Evolutionary conservation across 2,329 filamentous ascomycete species (phyloP).

Genomic region (Ophiostoma perfectum): DNA sequence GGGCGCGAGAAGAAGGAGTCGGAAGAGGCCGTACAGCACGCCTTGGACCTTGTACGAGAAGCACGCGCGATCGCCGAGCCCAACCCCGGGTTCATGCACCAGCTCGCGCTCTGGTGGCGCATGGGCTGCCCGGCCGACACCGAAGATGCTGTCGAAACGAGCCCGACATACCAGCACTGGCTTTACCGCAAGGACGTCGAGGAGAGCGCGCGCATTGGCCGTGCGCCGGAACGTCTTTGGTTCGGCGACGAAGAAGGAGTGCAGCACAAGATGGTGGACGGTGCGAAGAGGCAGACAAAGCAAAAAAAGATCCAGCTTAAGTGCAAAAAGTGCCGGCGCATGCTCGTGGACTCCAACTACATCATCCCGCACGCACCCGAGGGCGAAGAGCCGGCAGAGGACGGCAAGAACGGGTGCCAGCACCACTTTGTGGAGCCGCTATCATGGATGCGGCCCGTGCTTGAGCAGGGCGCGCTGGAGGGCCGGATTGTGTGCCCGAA

Average conservation of each 20-base stretch:
- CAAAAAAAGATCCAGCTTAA: slow-evolving; percentile 55
- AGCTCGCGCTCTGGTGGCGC: slow-evolving; percentile 78
- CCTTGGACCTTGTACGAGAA: slow-evolving; percentile 63
- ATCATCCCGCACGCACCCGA: slow-evolving; percentile 55
- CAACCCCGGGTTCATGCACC: slow-evolving; percentile 85
- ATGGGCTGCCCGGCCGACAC: slow-evolving; percentile 71
- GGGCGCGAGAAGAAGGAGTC: slow-evolving; percentile 33
- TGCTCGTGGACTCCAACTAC: slow-evolving; percentile 53
- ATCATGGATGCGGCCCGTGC: slow-evolving; percentile 84
- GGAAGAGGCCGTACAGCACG: slow-evolving; percentile 48
- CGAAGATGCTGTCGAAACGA: slow-evolving; percentile 50
- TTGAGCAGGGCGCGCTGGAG: slow-evolving; percentile 75
- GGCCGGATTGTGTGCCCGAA: slow-evolving; percentile 82
- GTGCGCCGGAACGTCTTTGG: slow-evolving; percentile 74
- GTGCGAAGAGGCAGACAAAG: slow-evolving; percentile 19
- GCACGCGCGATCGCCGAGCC: slow-evolving; percentile 76
- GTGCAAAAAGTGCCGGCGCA: slow-evolving; percentile 85
- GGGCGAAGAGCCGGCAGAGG: slow-evolving; percentile 1
- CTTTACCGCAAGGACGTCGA: slow-evolving; percentile 51
- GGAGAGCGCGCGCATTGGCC: slow-evolving; percentile 61
- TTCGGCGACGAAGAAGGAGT: slow-evolving; percentile 68
- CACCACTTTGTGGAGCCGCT: slow-evolving; percentile 90
- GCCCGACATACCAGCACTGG: slow-evolving; percentile 75
- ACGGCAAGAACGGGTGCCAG: slow-evolving; percentile 50
- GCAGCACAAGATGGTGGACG: slow-evolving; percentile 22